A percentile compares a stretch with the other conserved stretches of the same genome.
phyloP scores from a whole-genome alignment of 371 early-diverging fungal species.

The Edhazardia aedis region DNA sequence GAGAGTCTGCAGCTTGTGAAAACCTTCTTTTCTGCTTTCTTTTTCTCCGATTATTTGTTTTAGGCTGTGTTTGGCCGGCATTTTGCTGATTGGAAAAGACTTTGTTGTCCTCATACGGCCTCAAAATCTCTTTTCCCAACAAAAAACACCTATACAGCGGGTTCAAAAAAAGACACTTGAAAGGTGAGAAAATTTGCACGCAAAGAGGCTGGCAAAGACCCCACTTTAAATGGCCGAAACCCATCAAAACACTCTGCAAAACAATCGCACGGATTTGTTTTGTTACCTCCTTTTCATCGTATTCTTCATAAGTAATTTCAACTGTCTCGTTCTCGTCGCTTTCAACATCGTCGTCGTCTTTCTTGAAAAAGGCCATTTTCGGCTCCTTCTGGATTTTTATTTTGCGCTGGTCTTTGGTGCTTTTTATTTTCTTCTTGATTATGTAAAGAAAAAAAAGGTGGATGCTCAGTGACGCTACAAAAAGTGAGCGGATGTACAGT shows the following conservation, averaged over 20 bases:
- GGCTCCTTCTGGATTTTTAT: conserved; percentile 27
- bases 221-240: conserved; percentile 29
- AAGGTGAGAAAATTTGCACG: conserved; percentile 24
- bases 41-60: conserved; percentile 8
- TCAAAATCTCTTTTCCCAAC: conserved; percentile 26
- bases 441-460: conserved; percentile 22
- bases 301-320: conserved; percentile 42
- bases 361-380: conserved; percentile 19
- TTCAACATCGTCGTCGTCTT: conserved; percentile 6
- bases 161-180: conserved; percentile 38
- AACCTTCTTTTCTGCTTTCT: conserved; percentile 28
- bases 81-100: conserved; percentile 19
- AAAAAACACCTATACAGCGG: conserved; percentile 42
- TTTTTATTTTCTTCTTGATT: conserved; percentile 26
- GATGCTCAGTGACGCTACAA: conserved; percentile 16
- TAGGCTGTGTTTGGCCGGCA: not conserved
- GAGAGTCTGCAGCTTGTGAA: no score
- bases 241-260: conserved; percentile 22
- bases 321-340: conserved; percentile 32
- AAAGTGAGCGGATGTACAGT: not conserved
- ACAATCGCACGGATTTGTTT: conserved; percentile 15
- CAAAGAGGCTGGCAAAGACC: conserved; percentile 35
- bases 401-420: conserved; percentile 29
- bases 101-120: conserved; percentile 45
- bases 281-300: conserved; percentile 35